Base-by-base conservation (phyloP, 768 basidiomycete genomes). In the Cubamyces lactineus region DNA sequence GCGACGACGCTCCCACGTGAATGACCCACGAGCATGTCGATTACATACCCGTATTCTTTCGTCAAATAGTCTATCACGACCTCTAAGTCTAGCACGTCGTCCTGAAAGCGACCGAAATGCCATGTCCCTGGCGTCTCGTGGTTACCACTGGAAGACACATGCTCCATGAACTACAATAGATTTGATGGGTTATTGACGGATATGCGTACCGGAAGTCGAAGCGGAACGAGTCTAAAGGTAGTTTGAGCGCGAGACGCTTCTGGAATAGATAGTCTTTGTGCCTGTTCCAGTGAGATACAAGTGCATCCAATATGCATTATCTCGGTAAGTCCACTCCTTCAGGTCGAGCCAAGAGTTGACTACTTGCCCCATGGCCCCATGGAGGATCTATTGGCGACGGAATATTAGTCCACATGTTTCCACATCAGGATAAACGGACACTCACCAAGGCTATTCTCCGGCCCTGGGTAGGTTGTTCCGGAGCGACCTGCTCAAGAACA, bases 201-300 rank as follows among this genome's bases (percentile, higher is more conserved):
- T 40, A 39, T 24, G 70, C 83, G 58, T 69, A 92, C 90, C 91
- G 84, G 75, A 94, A 94, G 72, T 94, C 92, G 69, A 94, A 92
- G 34, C 91, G 83, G 71, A 94, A 92, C 2, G 91, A 92, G 72
- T 94, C 92, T 23, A 90, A 69, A 0, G 89, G 87, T 15, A 92
- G 73, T 40, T 77, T 79, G 41, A 73, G 71, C 2, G 89, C 89
- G 19, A 94, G 84, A 15, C 82, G 84, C 69, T 86, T 87, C 73
- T 89, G 88, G 77, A 88, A 92, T 50, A 94, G 72, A 75, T 94
- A 94, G 71, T 94, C 88, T 68, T 92, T 92, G 73, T 94, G 92
- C 69, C 91, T 93, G 73, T 23, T 24, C 50, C 68, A 24, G 19
- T 17, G 28, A 9, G 12, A 16, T 17, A 26, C n/a, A 17, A 15